These are phyloP conservation scores for Hansenula lynferdii DNA, from an alignment of 1,139 yeast species.

Conservation along the genomic window DNA sequence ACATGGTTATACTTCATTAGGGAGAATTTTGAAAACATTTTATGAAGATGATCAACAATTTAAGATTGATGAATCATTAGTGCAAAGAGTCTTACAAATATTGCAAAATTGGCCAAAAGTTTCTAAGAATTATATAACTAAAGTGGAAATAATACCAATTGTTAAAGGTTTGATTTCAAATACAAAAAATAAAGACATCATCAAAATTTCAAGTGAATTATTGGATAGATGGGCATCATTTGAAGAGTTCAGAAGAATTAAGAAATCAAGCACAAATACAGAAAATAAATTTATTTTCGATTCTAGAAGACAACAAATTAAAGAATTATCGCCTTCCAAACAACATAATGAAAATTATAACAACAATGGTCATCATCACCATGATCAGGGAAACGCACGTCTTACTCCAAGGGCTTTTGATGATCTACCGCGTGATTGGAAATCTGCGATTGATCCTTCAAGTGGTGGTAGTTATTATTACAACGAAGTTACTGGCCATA, in stretches of 20 bases:
- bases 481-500: slow-evolving; percentile 39
- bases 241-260: slow-evolving; percentile 82
- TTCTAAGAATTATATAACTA: slow-evolving; percentile 76
- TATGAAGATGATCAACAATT: slow-evolving; percentile 16
- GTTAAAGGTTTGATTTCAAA: slow-evolving; percentile 39
- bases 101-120: slow-evolving; percentile 74
- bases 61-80: slow-evolving; percentile 33
- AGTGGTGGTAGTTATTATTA: slow-evolving; percentile 45
- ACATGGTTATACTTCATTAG: slow-evolving; percentile 85
- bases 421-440: slow-evolving; percentile 34
- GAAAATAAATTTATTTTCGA: slow-evolving; percentile 21
- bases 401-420: slow-evolving; percentile 1
- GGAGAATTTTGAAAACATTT: slow-evolving; percentile 48
- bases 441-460: slow-evolving; percentile 22
- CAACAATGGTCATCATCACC: background rate
- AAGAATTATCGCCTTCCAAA: background rate
- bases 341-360: background rate
- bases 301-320: slow-evolving; percentile 30
- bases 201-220: slow-evolving; percentile 37
- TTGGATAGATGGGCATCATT: slow-evolving; percentile 68
- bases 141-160: slow-evolving; percentile 69
- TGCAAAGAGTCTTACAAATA: slow-evolving; percentile 47
- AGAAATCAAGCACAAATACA: slow-evolving; percentile 33
- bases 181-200: slow-evolving; percentile 30
- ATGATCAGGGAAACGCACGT: background rate